Base-by-base conservation (phyloP, 1,284 basidiomycete genomes). In the Cutaneotrichosporon daszewskae region DNA sequence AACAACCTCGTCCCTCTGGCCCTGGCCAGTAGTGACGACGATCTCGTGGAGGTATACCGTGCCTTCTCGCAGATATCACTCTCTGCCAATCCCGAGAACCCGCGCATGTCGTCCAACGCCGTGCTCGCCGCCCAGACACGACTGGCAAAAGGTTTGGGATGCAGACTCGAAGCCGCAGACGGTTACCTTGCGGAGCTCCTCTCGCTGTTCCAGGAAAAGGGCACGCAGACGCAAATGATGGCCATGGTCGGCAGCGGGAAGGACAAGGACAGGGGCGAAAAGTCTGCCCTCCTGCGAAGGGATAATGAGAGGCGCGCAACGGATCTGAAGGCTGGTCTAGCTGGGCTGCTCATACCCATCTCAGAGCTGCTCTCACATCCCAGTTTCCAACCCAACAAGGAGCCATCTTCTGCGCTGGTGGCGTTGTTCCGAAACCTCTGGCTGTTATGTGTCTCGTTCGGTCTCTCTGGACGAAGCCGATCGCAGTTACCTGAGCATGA, bases 1-100 rank as follows among this genome's bases (percentile, higher is more conserved):
- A 85, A 85, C 64, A 91, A 90, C 61, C 76, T 97, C 9, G 89
- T 95, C 4, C 88, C 92, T 45, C 76, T 97, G 18, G 90, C 89
- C 0, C 75, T 94, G 22, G 78, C 79, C 33, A 84, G 86, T 3
- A 84, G 87, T 1, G 79, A 83, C 48, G 77, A 76, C 47, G 79
- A 87, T 9, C 91, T 96, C 58, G 68, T 81, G 20, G 92, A 96
- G 53, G 85, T 95, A 48, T 83, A 90, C 43, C 78, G 82, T 35
- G 82, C 83, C 0, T 88, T 96, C 62, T 91, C 88, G 12, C 72
- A 79, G n/a, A 85, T 92, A 43, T 90, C 86, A 56, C 81, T 87
- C 33, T 82, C 81, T 14, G 81, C 86, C 18, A 85, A 89, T 62
- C 79, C 82, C 4, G 87, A 91, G 55, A 87, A 91, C 60, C 83